A percentile compares a stretch with the other conserved stretches of the same genome.
Evolutionary conservation across 495 filamentous ascomycete species (phyloP).

Genomic region (Talaromyces thailandensis): DNA sequence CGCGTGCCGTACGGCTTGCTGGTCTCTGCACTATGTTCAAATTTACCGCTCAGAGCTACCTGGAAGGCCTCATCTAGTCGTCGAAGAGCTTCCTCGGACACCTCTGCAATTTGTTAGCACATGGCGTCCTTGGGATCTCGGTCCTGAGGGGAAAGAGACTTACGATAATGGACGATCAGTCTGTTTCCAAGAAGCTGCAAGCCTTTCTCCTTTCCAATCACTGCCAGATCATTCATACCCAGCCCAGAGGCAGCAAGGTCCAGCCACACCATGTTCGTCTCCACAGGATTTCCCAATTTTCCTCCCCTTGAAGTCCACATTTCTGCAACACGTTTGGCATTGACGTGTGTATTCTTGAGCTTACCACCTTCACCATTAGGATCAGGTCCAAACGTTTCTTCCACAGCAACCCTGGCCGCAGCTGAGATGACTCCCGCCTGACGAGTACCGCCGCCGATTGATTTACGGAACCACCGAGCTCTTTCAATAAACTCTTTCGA

Average conservation of each 20-base stretch:
- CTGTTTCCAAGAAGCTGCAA: slow-evolving; percentile 28
- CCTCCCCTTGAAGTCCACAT: slow-evolving; percentile 52
- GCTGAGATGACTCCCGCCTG: slow-evolving; percentile 50
- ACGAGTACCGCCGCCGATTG: slow-evolving; percentile 73
- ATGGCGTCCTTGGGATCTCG: not conserved
- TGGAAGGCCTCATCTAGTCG: slow-evolving; percentile 34
- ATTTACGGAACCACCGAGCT: slow-evolving; percentile 74
- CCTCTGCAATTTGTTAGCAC: slow-evolving; percentile 30
- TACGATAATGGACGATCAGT: slow-evolving; percentile 40
- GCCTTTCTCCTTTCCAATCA: slow-evolving; percentile 30
- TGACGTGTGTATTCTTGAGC: slow-evolving; percentile 50
- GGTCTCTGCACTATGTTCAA: slow-evolving; percentile 24
- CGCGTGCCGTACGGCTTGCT: slow-evolving; percentile 32
- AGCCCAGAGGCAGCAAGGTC: slow-evolving; percentile 51
- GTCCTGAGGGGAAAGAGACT: slow-evolving; percentile 11
- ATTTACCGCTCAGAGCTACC: slow-evolving; percentile 27
- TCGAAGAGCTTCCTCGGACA: slow-evolving; percentile 32
- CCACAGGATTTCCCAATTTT: slow-evolving; percentile 32
- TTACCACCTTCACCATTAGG: slow-evolving; percentile 54
- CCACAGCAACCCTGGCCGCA: slow-evolving; percentile 36
- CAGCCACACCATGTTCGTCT: slow-evolving; percentile 95
- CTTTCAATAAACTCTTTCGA: slow-evolving; percentile 55
- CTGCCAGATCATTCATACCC: slow-evolving; percentile 31
- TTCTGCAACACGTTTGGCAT: slow-evolving; percentile 54
- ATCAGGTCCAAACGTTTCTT: slow-evolving; percentile 54